Evolutionary conservation across 1,284 basidiomycete species (phyloP).

Genomic region (Athelia sp.): DNA sequence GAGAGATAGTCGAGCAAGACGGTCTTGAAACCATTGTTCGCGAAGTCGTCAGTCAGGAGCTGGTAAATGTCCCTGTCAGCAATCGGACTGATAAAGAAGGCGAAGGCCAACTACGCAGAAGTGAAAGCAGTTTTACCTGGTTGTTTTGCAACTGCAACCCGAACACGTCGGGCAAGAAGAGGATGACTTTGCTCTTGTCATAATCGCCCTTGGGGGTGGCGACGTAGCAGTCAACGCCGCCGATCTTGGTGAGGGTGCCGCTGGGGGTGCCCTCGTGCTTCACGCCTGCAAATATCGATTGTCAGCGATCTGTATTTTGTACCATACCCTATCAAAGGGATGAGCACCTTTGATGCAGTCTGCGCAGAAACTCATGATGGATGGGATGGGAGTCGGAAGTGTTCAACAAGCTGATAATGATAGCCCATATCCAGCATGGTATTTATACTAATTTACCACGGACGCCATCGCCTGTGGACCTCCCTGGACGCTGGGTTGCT

Average conservation of each 20-base stretch:
- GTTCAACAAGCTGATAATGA: not conserved
- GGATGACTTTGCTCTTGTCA: conserved; percentile 51
- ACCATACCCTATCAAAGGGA: no score
- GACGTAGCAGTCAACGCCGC: conserved; percentile 47
- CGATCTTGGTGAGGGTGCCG: conserved; percentile 41
- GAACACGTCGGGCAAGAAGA: conserved; percentile 60
- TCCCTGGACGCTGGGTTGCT: no score
- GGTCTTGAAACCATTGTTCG: conserved; percentile 65
- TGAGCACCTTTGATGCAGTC: conserved; percentile 40
- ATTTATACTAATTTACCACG: no score
- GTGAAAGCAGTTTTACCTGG: conserved; percentile 27
- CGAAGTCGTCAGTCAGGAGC: conserved; percentile 71
- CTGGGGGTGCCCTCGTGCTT: conserved; percentile 50
- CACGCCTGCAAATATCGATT: no score
- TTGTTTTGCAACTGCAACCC: conserved; percentile 57
- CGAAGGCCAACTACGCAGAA: not conserved
- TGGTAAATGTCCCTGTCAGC: no score
- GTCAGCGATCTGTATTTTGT: no score
- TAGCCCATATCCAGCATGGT: no score
- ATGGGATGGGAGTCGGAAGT: not conserved
- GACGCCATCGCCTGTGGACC: no score
- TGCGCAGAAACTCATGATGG: conserved; percentile 47
- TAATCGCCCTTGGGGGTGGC: conserved; percentile 44
- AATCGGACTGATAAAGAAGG: not conserved
- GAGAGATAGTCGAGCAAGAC: conserved; percentile 56